Evolutionary conservation across 2,329 filamentous ascomycete species (phyloP).

Genomic region (Knufia petricola): DNA sequence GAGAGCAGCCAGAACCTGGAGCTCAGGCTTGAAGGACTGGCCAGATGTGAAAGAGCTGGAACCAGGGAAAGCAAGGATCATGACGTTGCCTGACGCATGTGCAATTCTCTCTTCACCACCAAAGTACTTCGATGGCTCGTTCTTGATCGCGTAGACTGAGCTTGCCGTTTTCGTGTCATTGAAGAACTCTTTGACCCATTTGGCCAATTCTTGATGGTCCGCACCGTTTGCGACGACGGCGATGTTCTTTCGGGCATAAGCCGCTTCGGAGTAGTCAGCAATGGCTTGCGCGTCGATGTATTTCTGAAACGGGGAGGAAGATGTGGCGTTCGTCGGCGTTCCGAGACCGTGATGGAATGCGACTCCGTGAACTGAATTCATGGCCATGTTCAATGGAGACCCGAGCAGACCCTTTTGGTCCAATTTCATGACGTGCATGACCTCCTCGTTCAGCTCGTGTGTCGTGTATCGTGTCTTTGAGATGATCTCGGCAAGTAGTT

Average conservation of each 20-base stretch:
- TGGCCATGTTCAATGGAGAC: constrained; percentile 58
- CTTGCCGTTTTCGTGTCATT: constrained; percentile 50
- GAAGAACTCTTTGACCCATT: constrained; percentile 94
- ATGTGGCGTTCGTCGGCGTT: constrained; percentile 61
- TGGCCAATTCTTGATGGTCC: constrained; percentile 62
- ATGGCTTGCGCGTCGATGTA: constrained; percentile 72
- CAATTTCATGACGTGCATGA: constrained; percentile 64
- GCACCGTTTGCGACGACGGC: constrained; percentile 86
- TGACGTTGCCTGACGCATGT: constrained; percentile 64
- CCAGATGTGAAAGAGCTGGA: constrained; percentile 62
- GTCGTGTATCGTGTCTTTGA: constrained; percentile 75
- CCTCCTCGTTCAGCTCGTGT: constrained; percentile 83
- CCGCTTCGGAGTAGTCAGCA: constrained; percentile 63
- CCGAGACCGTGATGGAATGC: constrained; percentile 94
- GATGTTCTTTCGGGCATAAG: constrained; percentile 83
- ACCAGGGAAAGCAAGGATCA: constrained; percentile 88
- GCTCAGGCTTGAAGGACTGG: constrained; percentile 76
- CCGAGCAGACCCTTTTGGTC: constrained; percentile 64
- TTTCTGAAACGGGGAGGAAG: constrained; percentile 61
- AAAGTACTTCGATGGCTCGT: constrained; percentile 69
- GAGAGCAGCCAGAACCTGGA: constrained; percentile 75
- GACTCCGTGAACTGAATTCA: constrained; percentile 75
- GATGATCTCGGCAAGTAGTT: constrained; percentile 87
- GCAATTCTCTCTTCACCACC: constrained; percentile 89
- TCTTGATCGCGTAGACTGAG: constrained; percentile 47